Evolutionary conservation across 306 rosid genomes (phyloP).

Genomic region (Hippophae gyantsensis): DNA sequence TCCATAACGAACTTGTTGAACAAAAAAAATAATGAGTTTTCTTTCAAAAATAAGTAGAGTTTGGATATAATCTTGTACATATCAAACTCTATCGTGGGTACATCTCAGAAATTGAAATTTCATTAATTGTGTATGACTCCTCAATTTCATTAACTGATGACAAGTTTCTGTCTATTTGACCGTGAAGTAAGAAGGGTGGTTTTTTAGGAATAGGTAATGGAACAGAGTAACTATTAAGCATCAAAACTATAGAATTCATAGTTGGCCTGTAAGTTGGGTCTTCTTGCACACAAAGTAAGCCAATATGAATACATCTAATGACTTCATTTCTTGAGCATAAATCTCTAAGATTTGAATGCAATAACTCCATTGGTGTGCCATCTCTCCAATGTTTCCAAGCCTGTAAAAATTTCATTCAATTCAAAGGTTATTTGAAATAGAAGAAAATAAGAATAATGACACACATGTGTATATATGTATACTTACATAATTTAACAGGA

Average conservation of each 20-base stretch:
- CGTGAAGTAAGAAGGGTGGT: neutral
- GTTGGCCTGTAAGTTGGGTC: slow-evolving; percentile 13
- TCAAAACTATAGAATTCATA: slow-evolving; percentile 4
- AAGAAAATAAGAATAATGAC: too few relatives aligned
- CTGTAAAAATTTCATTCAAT: neutral
- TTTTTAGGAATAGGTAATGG: neutral
- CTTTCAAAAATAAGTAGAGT: too few relatives aligned
- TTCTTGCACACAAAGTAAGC: slow-evolving; percentile 24
- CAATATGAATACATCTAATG: slow-evolving; percentile 25
- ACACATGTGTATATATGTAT: too few relatives aligned
- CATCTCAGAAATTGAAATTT: too few relatives aligned
- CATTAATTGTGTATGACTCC: too few relatives aligned
- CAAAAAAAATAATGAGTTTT: too few relatives aligned
- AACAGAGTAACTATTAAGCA: slow-evolving; percentile 11
- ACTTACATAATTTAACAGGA: too few relatives aligned
- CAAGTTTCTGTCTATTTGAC: neutral
- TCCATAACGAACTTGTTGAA: too few relatives aligned
- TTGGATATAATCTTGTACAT: too few relatives aligned
- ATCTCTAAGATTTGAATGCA: neutral
- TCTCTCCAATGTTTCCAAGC: slow-evolving; percentile 25
- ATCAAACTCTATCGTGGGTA: too few relatives aligned
- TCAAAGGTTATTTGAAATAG: too few relatives aligned
- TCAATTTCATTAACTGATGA: too few relatives aligned
- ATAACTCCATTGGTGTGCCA: neutral
- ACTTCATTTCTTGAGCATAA: neutral